Evolutionary conservation across 371 early-diverging fungal genomes (phyloP), one percentile per base, ranked within the genome.

Genomic region (Apophysomyces variabilis): DNA sequence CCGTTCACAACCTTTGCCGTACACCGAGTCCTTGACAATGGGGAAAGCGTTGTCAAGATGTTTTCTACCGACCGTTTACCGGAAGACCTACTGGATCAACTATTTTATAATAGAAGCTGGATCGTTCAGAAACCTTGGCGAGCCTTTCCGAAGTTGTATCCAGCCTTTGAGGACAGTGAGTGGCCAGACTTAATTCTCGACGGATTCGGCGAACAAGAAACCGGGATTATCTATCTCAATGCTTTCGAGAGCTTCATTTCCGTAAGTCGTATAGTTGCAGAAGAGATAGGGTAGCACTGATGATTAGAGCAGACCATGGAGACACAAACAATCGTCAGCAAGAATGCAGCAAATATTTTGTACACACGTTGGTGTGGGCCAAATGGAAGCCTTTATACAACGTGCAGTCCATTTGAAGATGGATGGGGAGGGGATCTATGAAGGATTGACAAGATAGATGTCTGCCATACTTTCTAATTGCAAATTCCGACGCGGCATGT

Each of bases 211-310:
- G 65, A 72, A 16, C 12, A 64, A 8, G 72, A 78, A 14, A 80
- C 73, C 12, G 85, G 86, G 7, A 74, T 89, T 35, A 75, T 81
- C 58, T 88, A 88, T 64, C 65, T 87, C 36, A 86, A 88, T 54
- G 79, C 85, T 8, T 84, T 87, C 61, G 90, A 89, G 61, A 83
- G 78, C 12, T 73, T 84, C 39, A 78, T 89, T 46, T 89, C 89
- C 60, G 88, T 83, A 80, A 73, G 80, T 9, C 9, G 4, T 18
- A 1, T 4, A n/a, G 11, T 41, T 38, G 32, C 26, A 26, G 26
- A 47, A 37, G 14, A 21, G 47, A 46, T 47, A 6, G 38, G 14
- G 21, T 26, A 26, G 32, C 32, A 7, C 18, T 37, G 37, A 58
- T 60, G 13, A 5, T 41, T 2, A 5, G 21, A 6, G 4, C 74